Evolutionary conservation across 805 yeast genomes (phyloP).

Genomic region (Wickerhamomyces kurtzmanii): DNA sequence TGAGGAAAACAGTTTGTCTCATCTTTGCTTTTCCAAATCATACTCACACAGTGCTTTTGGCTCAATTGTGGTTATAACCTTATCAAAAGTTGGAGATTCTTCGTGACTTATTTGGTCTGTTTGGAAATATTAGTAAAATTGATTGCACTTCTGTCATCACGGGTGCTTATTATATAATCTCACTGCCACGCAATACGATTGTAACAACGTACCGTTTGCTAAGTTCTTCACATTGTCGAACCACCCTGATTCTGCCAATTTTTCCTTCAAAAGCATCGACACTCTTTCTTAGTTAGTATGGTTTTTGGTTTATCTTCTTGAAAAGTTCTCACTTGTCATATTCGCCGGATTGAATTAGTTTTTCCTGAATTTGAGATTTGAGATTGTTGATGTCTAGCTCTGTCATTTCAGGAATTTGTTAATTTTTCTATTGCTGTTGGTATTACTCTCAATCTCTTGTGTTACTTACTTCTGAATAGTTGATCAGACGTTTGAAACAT

Average conservation of each 20-base stretch:
- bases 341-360: slow-evolving; percentile 68
- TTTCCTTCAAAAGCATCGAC: slow-evolving; percentile 49
- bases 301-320: slow-evolving; percentile 7
- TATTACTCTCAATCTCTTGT: too few species aligned
- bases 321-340: slow-evolving; percentile 47
- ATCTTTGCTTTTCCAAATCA: too few species aligned
- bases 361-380: slow-evolving; percentile 57
- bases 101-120: slow-evolving; percentile 28
- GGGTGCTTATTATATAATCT: too few species aligned
- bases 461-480: too few species aligned
- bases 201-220: slow-evolving; percentile 41
- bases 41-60: slow-evolving; percentile 53
- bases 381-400: slow-evolving; percentile 14
- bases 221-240: slow-evolving; percentile 58
- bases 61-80: slow-evolving; percentile 40
- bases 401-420: too few species aligned
- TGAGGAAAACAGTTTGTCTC: too few species aligned
- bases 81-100: slow-evolving; percentile 39
- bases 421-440: not conserved
- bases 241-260: slow-evolving; percentile 79
- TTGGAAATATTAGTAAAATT: too few species aligned
- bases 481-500: too few species aligned
- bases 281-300: slow-evolving; percentile 26
- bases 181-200: too few species aligned
- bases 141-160: too few species aligned